Base-by-base conservation (phyloP, 1,284 basidiomycete species). In the Schizophyllum commune region DNA sequence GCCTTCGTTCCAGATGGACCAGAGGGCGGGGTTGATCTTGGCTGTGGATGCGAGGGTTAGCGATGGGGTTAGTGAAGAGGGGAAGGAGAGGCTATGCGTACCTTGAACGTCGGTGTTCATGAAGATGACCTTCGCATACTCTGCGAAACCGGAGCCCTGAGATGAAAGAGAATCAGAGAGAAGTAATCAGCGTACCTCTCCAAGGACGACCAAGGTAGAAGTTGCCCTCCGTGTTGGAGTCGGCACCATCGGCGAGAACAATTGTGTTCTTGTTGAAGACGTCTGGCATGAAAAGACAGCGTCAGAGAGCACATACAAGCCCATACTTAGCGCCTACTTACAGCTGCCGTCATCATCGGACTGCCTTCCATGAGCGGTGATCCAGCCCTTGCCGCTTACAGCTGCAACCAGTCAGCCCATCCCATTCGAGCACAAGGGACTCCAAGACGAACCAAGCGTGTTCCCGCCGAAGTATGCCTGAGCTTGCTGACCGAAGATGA, bases 201-300 rank as follows among this genome's bases (percentile, higher is more conserved):
- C 83, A 84, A 47, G 83, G 83, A 7, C 83, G 71, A 20, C 83
- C 82, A 17, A 83, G 72, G 68, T 73, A 82, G 19, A 74, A 70
- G 3, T 75, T 73, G 20, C 72, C 74, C 19, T 69, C 67, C 0
- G 77, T 74, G 39, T 70, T 70, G 3, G 74, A 74, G 15, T 71
- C 71, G 2, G 78, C 77, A 47, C 75, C 75, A 3, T 77, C 71
- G 1, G 80, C 80, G 47, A 79, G 73, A 39, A 81, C 70, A 52
- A 83, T 76, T 1, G 72, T 77, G 67, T 82, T 81, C 52, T 74
- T 68, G 63, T 83, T 76, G 63, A 81, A 79, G 0, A 81, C 74
- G 65, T 81, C 79, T 81, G 54, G 11, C 56, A 22, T 27, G 9
- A 1, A 51, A 20, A 56, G 7, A 47, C 17, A 9, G 57, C 57